phyloP scores from a whole-genome alignment of 106 monocot genomes.

The Phalaenopsis aphrodite region DNA sequence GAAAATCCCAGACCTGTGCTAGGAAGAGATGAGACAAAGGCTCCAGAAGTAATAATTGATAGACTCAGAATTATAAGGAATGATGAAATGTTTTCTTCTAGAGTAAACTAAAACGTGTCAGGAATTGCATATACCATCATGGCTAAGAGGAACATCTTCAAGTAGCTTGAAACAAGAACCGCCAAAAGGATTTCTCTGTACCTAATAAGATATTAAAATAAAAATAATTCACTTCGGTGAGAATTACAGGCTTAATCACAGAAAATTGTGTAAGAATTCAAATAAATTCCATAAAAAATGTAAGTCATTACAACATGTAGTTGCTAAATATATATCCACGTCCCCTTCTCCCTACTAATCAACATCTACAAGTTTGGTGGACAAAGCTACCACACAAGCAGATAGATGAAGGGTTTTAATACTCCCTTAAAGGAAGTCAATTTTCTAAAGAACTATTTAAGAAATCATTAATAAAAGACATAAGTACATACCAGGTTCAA shows the following conservation, averaged over 20 bases:
- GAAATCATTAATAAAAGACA: neutral
- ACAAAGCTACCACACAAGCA: neutral
- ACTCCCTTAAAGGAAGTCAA: neutral
- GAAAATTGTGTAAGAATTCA: neutral
- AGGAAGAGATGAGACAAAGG: constrained; percentile 9
- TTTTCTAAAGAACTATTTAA: neutral
- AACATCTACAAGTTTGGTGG: neutral
- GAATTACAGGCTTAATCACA: neutral
- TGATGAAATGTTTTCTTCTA: constrained; percentile 2
- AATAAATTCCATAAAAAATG: neutral
- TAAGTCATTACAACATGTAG: neutral
- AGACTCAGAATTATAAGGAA: neutral
- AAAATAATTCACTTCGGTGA: neutral
- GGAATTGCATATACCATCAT: constrained; percentile 49
- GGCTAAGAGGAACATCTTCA: constrained; percentile 66
- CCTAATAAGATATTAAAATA: constrained; percentile 22
- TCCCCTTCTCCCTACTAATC: neutral
- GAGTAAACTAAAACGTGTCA: neutral
- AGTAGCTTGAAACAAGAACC: constrained; percentile 80
- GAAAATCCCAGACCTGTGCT: constrained; percentile 91
- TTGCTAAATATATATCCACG: neutral
- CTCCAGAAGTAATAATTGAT: neutral
- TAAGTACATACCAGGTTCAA: neutral
- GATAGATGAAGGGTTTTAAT: neutral
- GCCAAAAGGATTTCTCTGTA: constrained; percentile 41